phyloP scores from a whole-genome alignment of 257 asterid genomes.

The Solanum etuberosum region DNA sequence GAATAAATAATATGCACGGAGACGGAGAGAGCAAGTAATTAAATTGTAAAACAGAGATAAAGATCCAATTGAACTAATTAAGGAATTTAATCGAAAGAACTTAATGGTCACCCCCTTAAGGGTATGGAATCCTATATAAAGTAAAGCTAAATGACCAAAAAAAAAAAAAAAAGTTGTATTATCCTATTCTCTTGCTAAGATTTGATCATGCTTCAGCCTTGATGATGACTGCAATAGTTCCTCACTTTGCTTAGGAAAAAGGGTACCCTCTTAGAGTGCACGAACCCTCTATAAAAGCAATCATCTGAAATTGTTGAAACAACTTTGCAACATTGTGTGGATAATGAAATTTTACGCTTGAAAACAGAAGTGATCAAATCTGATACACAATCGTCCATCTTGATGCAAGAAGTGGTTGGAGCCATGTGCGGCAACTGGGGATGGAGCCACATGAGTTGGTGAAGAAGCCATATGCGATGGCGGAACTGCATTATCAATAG shows the following conservation, averaged over 20 bases:
- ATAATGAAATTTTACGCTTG: not conserved
- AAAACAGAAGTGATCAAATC: slow-evolving; percentile 4
- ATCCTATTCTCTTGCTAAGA: not conserved
- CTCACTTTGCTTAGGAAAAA: not conserved
- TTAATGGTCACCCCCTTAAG: too few species aligned
- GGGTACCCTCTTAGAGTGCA: not conserved
- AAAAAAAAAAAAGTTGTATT: too few species aligned
- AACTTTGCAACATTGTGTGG: not conserved
- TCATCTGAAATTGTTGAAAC: slow-evolving; percentile 8
- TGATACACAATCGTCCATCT: slow-evolving; percentile 1
- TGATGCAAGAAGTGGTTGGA: not conserved
- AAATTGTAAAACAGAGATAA: not conserved
- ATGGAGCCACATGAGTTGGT: not conserved
- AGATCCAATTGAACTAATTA: too few species aligned
- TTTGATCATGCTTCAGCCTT: not conserved
- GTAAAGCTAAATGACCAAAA: too few species aligned
- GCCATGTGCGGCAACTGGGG: not conserved
- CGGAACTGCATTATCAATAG: not conserved
- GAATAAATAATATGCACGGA: not conserved
- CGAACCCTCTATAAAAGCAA: slow-evolving; percentile 5
- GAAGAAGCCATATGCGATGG: not conserved
- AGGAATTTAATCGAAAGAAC: too few species aligned
- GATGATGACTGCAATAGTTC: slow-evolving; percentile 1
- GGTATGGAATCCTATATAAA: too few species aligned
- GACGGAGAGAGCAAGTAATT: not conserved